phyloP scores from a whole-genome alignment of 495 filamentous ascomycete genomes.

The Hyaloscypha variabilis region DNA sequence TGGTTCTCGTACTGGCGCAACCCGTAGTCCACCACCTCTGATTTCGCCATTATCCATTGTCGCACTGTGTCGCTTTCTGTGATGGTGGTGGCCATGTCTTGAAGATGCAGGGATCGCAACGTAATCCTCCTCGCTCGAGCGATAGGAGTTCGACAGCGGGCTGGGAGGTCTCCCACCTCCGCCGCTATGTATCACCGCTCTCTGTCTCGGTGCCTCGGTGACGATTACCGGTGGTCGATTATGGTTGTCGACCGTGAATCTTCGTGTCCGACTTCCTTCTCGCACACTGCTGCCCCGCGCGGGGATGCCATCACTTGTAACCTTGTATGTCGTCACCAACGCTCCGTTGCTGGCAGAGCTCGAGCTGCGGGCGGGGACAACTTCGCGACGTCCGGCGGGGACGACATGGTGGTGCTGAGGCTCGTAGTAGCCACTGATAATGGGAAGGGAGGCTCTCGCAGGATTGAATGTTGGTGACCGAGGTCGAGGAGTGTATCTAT shows the following conservation, averaged over 20 bases:
- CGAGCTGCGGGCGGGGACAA: slow-evolving; percentile 19
- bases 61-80: slow-evolving; percentile 27
- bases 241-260: slow-evolving; percentile 26
- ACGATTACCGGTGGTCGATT: slow-evolving; percentile 36
- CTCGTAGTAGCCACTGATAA: slow-evolving; percentile 2
- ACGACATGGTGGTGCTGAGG: slow-evolving; percentile 27
- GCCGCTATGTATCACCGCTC: slow-evolving; percentile 35
- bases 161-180: slow-evolving; percentile 38
- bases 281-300: slow-evolving; percentile 41
- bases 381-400: slow-evolving; percentile 27
- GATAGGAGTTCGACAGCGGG: slow-evolving; percentile 49
- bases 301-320: slow-evolving; percentile 47
- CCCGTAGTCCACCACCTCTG: slow-evolving; percentile 25
- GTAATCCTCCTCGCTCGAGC: slow-evolving; percentile 52
- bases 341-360: slow-evolving; percentile 26
- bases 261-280: slow-evolving; percentile 39
- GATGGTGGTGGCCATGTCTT: slow-evolving; percentile 30
- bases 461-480: slow-evolving; percentile 25
- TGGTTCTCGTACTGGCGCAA: slow-evolving; percentile 33
- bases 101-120: slow-evolving; percentile 54
- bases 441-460: slow-evolving; percentile 30
- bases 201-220: slow-evolving; percentile 41
- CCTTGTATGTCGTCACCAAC: slow-evolving; percentile 49
- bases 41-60: slow-evolving; percentile 32
- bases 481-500: slow-evolving; percentile 28